Evolutionary conservation across 495 filamentous ascomycete species (phyloP), one percentile per base, ranked within the genome.

Genomic region (Penicilliopsis zonata): DNA sequence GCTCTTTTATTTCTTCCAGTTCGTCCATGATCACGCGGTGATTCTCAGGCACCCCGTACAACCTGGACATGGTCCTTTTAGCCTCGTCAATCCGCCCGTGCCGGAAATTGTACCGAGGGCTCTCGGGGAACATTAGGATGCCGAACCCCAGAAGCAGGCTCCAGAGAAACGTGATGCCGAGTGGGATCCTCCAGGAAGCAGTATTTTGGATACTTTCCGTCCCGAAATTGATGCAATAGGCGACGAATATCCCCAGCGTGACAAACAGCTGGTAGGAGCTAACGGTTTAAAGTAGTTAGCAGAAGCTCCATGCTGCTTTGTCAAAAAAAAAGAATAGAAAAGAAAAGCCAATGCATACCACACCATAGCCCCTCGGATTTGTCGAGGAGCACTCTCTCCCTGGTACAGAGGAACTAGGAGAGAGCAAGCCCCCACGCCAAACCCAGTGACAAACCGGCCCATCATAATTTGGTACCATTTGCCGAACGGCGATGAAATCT

Each of bases 211-310:
- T 36, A 20, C 35, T 54, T 35, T 75, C 57, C 13, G 83, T 86
- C 15, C 81, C 82, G 49, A 69, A 79, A 53, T 90, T 85, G 61
- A 88, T 74, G 48, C 75, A 75, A 54, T 85, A 76, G 30, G 82
- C 78, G 5, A 76, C 64, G 59, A 85, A 83, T 53, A 88, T 92
- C 37, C 85, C 85, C 22, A 86, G 55, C 5, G 85, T 88, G 58
- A 93, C 82, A 53, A 90, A 86, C 1, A 92, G 72, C 56, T 92
- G 84, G 58, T 93, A 90, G 60, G 63, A 58, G 67, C 67, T 57
- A 9, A n/a, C 16, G 61, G 19, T 63, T 63, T 65, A 61, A 25
- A 14, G 13, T 6, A 30, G 7, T n/a, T 7, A 12, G 14, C 25
- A 27, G 25, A 12, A 27, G 25, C 6, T 23, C 10, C 10, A 27